These are phyloP conservation scores for Lichtheimia ornata DNA, from an alignment of 371 early-diverging fungal species.

Conservation along the genomic window DNA sequence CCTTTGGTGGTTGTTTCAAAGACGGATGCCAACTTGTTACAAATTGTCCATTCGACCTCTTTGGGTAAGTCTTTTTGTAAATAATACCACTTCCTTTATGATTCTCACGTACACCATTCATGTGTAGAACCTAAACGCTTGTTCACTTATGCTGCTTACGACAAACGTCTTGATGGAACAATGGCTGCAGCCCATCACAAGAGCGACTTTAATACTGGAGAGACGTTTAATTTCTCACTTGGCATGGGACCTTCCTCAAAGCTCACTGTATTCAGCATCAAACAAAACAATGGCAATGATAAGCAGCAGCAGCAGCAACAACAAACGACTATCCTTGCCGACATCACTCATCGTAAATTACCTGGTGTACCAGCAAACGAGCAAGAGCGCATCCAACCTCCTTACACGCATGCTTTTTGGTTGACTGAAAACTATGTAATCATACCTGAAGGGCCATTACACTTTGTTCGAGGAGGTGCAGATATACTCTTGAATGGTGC, in stretches of 20 bases:
- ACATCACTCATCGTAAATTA: constrained; percentile 32
- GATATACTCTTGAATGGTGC: constrained; percentile 47
- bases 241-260: background rate
- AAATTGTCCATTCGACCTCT: constrained; percentile 61
- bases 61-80: constrained; percentile 36
- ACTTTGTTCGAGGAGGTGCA: constrained; percentile 35
- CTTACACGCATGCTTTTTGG: constrained; percentile 41
- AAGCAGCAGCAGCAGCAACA: too few relatives aligned
- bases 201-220: constrained; percentile 50
- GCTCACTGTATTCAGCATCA: constrained; percentile 11
- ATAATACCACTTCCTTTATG: background rate
- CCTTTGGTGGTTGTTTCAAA: constrained; percentile 44
- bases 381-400: constrained; percentile 10
- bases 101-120: constrained; percentile 4
- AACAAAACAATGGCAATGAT: background rate
- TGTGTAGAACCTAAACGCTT: constrained; percentile 42
- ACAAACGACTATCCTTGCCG: constrained; percentile 29
- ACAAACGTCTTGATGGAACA: constrained; percentile 39
- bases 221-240: constrained; percentile 47
- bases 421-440: constrained; percentile 59
- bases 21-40: constrained; percentile 61
- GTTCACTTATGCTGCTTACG: constrained; percentile 51
- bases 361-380: constrained; percentile 10
- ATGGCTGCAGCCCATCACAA: constrained; percentile 58
- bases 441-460: constrained; percentile 51